A percentile compares a stretch with the other conserved stretches of the same genome.
These are phyloP conservation scores for Neonectria faginata DNA, from an alignment of 2,329 filamentous ascomycete genomes.

Conservation along the genomic window DNA sequence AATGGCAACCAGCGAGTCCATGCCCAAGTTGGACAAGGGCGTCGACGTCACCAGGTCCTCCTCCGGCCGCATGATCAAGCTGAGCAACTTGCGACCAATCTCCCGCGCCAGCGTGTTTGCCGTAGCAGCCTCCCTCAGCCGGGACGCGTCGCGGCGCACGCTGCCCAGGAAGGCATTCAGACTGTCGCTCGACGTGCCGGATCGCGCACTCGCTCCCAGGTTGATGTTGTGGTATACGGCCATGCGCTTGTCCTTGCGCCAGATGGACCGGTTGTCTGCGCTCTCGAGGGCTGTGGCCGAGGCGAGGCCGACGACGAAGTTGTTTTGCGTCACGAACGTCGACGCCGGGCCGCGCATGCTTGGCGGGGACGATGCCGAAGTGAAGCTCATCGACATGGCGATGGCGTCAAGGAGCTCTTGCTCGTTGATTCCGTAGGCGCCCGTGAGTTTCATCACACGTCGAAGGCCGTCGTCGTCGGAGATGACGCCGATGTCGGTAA, in stretches of 20 bases:
- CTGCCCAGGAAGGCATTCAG: conserved; percentile 25
- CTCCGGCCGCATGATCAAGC: conserved; percentile 32
- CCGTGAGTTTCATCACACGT: conserved; percentile 18
- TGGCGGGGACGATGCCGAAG: not conserved
- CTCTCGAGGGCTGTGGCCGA: conserved; percentile 27
- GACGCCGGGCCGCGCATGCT: conserved; percentile 5
- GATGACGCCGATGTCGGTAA: conserved; percentile 55
- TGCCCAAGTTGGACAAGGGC: conserved; percentile 26
- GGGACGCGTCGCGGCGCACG: conserved; percentile 11
- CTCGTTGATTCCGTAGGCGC: conserved; percentile 26
- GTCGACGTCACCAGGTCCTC: conserved; percentile 26
- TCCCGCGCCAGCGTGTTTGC: conserved; percentile 16
- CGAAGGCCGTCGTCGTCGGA: conserved; percentile 31
- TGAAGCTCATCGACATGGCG: conserved; percentile 18
- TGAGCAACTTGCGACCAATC: conserved; percentile 29
- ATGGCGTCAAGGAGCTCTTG: conserved; percentile 29
- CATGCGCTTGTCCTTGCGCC: conserved; percentile 41
- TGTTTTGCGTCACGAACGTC: conserved; percentile 23
- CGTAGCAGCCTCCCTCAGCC: conserved; percentile 10
- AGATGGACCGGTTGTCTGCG: conserved; percentile 30
- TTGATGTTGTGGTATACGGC: conserved; percentile 34
- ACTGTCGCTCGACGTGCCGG: conserved; percentile 13
- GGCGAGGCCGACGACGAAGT: conserved; percentile 33
- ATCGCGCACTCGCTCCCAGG: not conserved
- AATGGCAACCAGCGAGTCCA: conserved; percentile 42